Evolutionary conservation across 177 flowering plant species (phyloP).

Genomic region (Tripterygium wilfordii): DNA sequence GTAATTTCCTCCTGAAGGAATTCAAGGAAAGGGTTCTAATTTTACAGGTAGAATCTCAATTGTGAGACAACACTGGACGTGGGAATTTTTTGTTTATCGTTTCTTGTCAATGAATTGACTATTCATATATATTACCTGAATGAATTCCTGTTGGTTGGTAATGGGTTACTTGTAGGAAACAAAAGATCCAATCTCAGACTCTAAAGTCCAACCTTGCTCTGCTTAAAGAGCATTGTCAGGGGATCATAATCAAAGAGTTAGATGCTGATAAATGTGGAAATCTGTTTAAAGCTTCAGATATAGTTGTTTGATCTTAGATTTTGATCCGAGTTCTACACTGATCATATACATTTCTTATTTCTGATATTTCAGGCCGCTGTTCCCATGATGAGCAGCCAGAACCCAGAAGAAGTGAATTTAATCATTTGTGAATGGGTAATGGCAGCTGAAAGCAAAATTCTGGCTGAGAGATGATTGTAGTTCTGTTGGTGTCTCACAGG

Average conservation of each 20-base stretch:
- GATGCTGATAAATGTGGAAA: slow-evolving; percentile 76
- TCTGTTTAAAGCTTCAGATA: no score
- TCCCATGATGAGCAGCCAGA: slow-evolving; percentile 92
- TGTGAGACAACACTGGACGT: no score
- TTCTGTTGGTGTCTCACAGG: neutral
- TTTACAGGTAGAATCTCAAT: slow-evolving; percentile 52
- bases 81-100: neutral
- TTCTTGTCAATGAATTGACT: neutral
- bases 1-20: slow-evolving; percentile 63
- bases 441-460: slow-evolving; percentile 23
- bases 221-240: slow-evolving; percentile 55
- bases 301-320: no score
- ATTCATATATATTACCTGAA: no score
- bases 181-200: slow-evolving; percentile 78
- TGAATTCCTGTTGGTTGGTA: no score
- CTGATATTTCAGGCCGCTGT: slow-evolving; percentile 64
- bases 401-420: slow-evolving; percentile 59
- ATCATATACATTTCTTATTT: no score
- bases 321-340: no score
- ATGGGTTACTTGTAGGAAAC: slow-evolving; percentile 52
- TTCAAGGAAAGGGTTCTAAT: slow-evolving; percentile 49
- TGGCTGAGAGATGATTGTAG: slow-evolving; percentile 5
- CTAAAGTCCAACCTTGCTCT: slow-evolving; percentile 43
- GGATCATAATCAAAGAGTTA: slow-evolving; percentile 47
- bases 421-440: slow-evolving; percentile 54